Conservation (phyloP, 176 grass and related monocot genomes). For the Oryza longistaminata region DNA sequence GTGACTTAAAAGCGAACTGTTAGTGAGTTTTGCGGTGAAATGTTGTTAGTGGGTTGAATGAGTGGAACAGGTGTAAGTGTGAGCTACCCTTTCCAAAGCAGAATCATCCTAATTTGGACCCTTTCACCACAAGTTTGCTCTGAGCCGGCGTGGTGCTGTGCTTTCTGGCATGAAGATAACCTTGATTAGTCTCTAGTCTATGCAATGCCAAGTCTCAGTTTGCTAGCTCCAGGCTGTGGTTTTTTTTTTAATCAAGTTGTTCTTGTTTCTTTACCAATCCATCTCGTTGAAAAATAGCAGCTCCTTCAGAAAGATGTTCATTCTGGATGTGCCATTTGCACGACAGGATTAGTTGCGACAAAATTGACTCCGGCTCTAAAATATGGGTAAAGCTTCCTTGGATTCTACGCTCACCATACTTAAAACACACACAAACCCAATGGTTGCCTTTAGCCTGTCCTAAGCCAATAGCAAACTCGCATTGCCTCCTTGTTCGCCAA, state of each 20-base stretch:
- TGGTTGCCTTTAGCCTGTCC: neutral
- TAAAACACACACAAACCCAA: slow-evolving; percentile 35
- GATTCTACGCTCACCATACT: slow-evolving; percentile 41
- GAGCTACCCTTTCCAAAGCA: slow-evolving; percentile 23
- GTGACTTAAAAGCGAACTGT: slow-evolving; percentile 1
- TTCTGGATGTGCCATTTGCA: slow-evolving; percentile 30
- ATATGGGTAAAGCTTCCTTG: slow-evolving; percentile 39
- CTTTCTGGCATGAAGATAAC: slow-evolving; percentile 33
- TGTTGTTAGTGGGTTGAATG: slow-evolving; percentile 22
- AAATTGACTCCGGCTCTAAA: slow-evolving; percentile 16
- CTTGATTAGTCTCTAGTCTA: neutral
- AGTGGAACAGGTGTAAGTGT: slow-evolving; percentile 38
- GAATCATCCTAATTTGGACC: slow-evolving; percentile 37
- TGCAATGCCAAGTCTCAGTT: slow-evolving; percentile 4
- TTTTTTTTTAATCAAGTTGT: neutral
- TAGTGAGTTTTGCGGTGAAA: slow-evolving; percentile 15
- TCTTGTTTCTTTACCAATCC: slow-evolving; percentile 21
- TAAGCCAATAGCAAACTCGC: neutral
- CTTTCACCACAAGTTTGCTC: slow-evolving; percentile 37
- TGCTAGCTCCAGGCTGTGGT: neutral
- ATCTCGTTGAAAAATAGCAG: slow-evolving; percentile 3
- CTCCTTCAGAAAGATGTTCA: neutral
- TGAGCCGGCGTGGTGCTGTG: slow-evolving; percentile 21
- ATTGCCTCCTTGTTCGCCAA: slow-evolving; percentile 23
- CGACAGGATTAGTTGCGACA: slow-evolving; percentile 17